phyloP scores from a whole-genome alignment of 2,329 filamentous ascomycete species.

The Ceratocystis cubensis region DNA sequence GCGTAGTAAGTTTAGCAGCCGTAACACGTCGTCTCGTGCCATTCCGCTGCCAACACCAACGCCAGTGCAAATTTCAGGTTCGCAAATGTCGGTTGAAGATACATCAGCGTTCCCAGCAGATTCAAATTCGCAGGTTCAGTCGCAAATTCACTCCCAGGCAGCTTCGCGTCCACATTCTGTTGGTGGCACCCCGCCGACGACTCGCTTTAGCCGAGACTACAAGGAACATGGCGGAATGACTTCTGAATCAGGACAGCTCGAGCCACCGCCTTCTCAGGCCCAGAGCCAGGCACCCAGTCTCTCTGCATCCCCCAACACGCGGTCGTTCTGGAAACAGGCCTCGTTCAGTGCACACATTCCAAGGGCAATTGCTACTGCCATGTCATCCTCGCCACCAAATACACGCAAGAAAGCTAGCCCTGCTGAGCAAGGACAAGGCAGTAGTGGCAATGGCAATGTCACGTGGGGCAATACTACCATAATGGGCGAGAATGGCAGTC shows the following conservation, averaged over 20 bases:
- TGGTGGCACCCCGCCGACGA: conserved; percentile 46
- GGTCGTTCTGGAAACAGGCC: conserved; percentile 37
- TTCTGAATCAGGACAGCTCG: conserved; percentile 32
- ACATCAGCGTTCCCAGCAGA: conserved; percentile 31
- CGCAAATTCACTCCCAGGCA: conserved; percentile 16
- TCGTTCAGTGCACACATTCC: conserved; percentile 39
- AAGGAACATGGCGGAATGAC: conserved; percentile 4
- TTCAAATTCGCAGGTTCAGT: conserved; percentile 34
- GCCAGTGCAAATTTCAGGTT: conserved; percentile 41
- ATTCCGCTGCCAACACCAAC: conserved; percentile 47
- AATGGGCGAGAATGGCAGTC: conserved; percentile 33
- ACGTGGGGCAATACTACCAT: conserved; percentile 39
- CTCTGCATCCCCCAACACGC: conserved; percentile 47
- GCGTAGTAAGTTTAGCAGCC: conserved; percentile 40
- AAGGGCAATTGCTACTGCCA: conserved; percentile 23
- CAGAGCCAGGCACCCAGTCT: conserved; percentile 30
- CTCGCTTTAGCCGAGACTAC: conserved; percentile 35
- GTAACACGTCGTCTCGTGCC: conserved; percentile 38
- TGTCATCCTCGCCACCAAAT: conserved; percentile 35
- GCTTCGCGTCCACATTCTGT: conserved; percentile 14
- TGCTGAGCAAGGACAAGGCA: conserved; percentile 44
- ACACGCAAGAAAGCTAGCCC: conserved; percentile 45
- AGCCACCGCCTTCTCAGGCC: conserved; percentile 29
- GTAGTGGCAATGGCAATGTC: conserved; percentile 27
- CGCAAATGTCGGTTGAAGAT: conserved; percentile 44